Evolutionary conservation across 176 grass and related monocot species (phyloP).

Genomic region (Elymus sibiricus): DNA sequence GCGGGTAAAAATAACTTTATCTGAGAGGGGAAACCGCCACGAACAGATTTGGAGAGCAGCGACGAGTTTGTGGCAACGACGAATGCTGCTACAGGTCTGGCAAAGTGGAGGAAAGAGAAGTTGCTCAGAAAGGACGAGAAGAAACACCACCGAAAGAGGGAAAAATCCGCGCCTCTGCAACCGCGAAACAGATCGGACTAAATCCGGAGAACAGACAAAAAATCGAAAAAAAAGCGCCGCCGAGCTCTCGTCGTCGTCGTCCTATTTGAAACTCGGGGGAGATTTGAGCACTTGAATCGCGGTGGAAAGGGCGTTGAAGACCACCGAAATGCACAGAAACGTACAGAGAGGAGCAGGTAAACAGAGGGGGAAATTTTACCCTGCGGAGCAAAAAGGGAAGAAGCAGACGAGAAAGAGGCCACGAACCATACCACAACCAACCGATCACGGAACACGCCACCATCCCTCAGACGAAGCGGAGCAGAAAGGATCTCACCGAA

Average conservation of each 20-base stretch:
- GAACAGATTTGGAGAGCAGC: not conserved
- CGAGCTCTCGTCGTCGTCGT: not conserved
- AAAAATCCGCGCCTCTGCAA: not conserved
- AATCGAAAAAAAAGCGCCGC: not conserved
- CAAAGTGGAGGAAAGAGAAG: slow-evolving; percentile 25
- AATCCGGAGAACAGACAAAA: not conserved
- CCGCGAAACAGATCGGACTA: not conserved
- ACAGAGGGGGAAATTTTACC: not conserved
- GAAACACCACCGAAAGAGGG: not conserved
- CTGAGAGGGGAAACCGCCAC: not conserved
- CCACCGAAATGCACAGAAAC: slow-evolving; percentile 7
- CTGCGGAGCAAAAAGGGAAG: not conserved
- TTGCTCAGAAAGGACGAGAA: slow-evolving; percentile 14
- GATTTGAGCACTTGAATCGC: not conserved
- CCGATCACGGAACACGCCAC: slow-evolving; percentile 2
- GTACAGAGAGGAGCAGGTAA: too few relatives aligned
- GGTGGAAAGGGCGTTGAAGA: not conserved
- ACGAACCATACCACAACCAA: not conserved
- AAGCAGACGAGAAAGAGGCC: not conserved
- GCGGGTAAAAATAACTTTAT: not conserved
- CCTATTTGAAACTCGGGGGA: not conserved
- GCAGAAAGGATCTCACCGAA: not conserved
- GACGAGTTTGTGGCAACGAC: not conserved
- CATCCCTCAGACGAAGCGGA: not conserved
- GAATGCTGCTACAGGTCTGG: slow-evolving; percentile 12